Evolutionary conservation across 1,284 basidiomycete genomes (phyloP).

Genomic region (Puccinia sorghi): DNA sequence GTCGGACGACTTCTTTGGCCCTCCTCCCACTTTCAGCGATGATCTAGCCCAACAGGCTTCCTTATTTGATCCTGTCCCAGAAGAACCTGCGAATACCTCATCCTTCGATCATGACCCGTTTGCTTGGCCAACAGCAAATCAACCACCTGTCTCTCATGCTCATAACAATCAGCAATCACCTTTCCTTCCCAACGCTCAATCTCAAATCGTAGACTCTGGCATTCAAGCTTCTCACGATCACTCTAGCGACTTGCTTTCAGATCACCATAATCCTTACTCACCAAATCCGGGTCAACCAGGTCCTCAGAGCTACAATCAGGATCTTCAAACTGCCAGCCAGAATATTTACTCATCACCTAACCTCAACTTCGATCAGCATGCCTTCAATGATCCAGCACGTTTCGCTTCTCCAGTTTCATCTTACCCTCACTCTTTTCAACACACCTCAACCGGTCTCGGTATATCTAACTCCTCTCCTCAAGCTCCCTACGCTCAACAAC

Average conservation of each 20-base stretch:
- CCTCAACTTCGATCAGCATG: slow-evolving; percentile 6
- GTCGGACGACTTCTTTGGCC: slow-evolving; percentile 45
- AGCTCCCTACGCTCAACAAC: slow-evolving; percentile 8
- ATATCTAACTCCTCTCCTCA: slow-evolving; percentile 28
- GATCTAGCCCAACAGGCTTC: slow-evolving; percentile 21
- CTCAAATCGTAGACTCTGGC: neutral
- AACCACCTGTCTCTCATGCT: neutral
- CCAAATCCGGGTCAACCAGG: neutral
- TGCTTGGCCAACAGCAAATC: slow-evolving; percentile 15
- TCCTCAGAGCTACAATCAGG: slow-evolving; percentile 6
- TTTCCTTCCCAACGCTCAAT: slow-evolving; percentile 1
- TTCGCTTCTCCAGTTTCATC: slow-evolving; percentile 12
- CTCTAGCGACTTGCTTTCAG: neutral
- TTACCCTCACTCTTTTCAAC: slow-evolving; percentile 32
- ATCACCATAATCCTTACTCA: slow-evolving; percentile 18
- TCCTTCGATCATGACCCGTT: slow-evolving; percentile 22
- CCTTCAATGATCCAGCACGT: neutral
- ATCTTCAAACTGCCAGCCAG: slow-evolving; percentile 14
- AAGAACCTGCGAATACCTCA: slow-evolving; percentile 16
- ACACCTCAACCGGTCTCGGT: slow-evolving; percentile 26
- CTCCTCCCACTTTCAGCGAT: slow-evolving; percentile 19
- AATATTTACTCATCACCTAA: slow-evolving; percentile 13
- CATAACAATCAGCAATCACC: neutral
- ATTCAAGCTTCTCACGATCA: slow-evolving; percentile 20
- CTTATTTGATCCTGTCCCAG: slow-evolving; percentile 26